A percentile compares a stretch with the other conserved stretches of the same genome.
Conservation (phyloP, 2,329 filamentous ascomycete genomes). For the Fusarium graminum region DNA sequence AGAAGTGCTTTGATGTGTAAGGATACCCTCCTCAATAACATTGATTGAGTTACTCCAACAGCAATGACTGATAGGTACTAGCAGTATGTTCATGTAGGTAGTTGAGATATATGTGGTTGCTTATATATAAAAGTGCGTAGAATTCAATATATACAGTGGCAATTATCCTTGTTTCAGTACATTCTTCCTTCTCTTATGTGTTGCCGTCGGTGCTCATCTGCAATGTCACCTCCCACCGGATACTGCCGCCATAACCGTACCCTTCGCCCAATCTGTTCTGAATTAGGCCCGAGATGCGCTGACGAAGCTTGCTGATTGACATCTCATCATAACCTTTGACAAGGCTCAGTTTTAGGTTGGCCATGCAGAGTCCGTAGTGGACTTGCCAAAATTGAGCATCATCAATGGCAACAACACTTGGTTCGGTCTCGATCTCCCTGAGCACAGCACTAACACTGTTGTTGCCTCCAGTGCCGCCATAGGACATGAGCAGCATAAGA, state of each 20-base stretch:
- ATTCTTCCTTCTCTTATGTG: constrained; percentile 24
- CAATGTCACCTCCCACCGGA: constrained; percentile 93
- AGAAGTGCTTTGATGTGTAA: constrained; percentile 40
- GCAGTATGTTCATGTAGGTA: neutral
- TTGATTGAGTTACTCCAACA: constrained; percentile 13
- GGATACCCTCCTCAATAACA: constrained; percentile 52
- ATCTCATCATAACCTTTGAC: constrained; percentile 74
- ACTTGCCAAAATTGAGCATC: constrained; percentile 99
- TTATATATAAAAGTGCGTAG: neutral
- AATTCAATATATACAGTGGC: constrained; percentile 4
- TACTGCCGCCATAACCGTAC: constrained; percentile 81
- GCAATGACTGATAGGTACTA: neutral
- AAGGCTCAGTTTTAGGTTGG: constrained; percentile 86
- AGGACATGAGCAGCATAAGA: constrained; percentile 96
- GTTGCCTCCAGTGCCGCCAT: constrained; percentile 60
- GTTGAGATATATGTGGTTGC: constrained; percentile 7
- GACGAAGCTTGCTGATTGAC: constrained; percentile 77
- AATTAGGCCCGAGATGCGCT: constrained; percentile 81
- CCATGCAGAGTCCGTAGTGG: constrained; percentile 96
- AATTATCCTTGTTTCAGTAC: neutral
- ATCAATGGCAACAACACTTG: constrained; percentile 80
- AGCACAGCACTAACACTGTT: constrained; percentile 78
- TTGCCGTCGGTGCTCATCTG: constrained; percentile 70
- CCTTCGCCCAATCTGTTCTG: constrained; percentile 89
- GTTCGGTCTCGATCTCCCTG: constrained; percentile 85